Conservation (phyloP, 768 basidiomycete species). For the Termitomyces sp. region DNA sequence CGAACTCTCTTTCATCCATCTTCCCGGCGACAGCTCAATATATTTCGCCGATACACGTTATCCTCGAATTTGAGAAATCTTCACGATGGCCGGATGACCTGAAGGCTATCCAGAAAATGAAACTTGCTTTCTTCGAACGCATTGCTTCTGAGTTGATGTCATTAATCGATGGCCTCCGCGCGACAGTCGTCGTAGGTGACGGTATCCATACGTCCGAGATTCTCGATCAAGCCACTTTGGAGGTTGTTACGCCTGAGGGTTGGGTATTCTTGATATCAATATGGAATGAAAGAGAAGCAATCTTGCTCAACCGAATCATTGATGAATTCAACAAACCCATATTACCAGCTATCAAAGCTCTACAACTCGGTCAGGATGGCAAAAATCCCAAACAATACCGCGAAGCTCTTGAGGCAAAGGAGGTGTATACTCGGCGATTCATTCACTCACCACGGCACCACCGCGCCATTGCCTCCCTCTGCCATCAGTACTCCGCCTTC, state of each 20-base stretch:
- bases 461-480: conserved; percentile 72
- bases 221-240: conserved; percentile 68
- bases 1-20: conserved; percentile 44
- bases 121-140: conserved; percentile 87
- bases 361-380: conserved; percentile 23
- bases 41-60: conserved; percentile 64
- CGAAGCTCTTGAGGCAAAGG: conserved; percentile 54
- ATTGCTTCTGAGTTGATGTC: conserved; percentile 66
- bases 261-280: conserved; percentile 86
- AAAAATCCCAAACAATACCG: conserved; percentile 47
- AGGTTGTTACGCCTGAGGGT: conserved; percentile 76
- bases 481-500: conserved; percentile 77
- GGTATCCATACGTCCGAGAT: conserved; percentile 48
- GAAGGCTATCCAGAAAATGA: conserved; percentile 88
- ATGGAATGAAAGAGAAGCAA: conserved; percentile 84
- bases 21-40: conserved; percentile 63
- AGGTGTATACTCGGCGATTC: conserved; percentile 67
- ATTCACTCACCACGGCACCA: conserved; percentile 84
- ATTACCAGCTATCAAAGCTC: conserved; percentile 32
- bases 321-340: conserved; percentile 38
- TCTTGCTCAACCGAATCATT: conserved; percentile 69
- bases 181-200: conserved; percentile 57
- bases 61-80: conserved; percentile 91
- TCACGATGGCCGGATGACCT: conserved; percentile 95
- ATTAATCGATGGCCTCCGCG: conserved; percentile 46